A percentile compares a stretch with the other conserved stretches of the same genome.
phyloP scores from a whole-genome alignment of 2,329 filamentous ascomycete genomes.

The Fusarium robinianum region DNA sequence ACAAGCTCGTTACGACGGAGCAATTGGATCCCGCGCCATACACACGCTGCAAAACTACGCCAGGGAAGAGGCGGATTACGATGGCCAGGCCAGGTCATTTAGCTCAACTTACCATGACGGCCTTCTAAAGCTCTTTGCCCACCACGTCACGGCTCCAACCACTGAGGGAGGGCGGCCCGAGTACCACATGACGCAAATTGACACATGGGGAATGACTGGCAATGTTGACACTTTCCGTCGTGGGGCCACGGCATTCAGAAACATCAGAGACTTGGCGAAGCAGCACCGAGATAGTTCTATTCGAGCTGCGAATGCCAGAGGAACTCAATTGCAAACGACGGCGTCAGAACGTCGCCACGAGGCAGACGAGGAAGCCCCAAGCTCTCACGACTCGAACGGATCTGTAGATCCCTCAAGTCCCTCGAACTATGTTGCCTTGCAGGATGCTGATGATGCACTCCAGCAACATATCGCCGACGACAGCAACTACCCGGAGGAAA shows the following conservation, averaged over 20 bases:
- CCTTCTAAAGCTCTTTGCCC: slow-evolving; percentile 44
- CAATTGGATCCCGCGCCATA: slow-evolving; percentile 44
- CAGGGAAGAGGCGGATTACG: slow-evolving; percentile 39
- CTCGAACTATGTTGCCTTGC: too few relatives aligned
- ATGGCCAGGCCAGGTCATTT: slow-evolving; percentile 46
- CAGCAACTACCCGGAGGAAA: too few relatives aligned
- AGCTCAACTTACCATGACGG: slow-evolving; percentile 45
- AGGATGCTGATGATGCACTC: too few relatives aligned
- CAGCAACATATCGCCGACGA: too few relatives aligned
- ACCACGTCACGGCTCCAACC: slow-evolving; percentile 42
- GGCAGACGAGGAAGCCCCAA: background rate
- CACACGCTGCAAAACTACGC: slow-evolving; percentile 44
- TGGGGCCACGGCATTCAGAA: slow-evolving; percentile 45
- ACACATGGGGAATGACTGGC: slow-evolving; percentile 36
- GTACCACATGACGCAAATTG: slow-evolving; percentile 49
- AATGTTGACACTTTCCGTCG: slow-evolving; percentile 38
- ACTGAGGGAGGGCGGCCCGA: slow-evolving; percentile 39
- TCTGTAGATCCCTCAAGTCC: background rate
- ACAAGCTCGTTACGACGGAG: slow-evolving; percentile 46
- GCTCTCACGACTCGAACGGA: background rate
- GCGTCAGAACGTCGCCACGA: too few relatives aligned
- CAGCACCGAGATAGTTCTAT: slow-evolving; percentile 45
- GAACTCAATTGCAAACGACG: background rate
- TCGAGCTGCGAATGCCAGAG: slow-evolving; percentile 35
- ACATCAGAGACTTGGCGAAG: slow-evolving; percentile 45